A percentile compares a stretch with the other conserved stretches of the same genome.
Evolutionary conservation across 2,329 filamentous ascomycete genomes (phyloP).

Genomic region (Spiromastix sp.): DNA sequence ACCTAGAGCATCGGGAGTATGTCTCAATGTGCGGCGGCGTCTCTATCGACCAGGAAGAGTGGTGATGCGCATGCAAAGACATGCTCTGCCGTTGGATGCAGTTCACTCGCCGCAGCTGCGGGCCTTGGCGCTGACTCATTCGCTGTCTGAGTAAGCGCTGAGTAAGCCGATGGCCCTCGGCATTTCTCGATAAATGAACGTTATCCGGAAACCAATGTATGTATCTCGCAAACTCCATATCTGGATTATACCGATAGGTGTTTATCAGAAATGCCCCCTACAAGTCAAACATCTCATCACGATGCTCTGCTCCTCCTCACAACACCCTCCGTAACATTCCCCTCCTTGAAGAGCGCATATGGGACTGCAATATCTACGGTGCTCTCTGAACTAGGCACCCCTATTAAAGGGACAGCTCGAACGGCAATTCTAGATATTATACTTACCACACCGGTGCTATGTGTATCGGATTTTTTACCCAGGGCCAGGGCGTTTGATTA

Average conservation of each 20-base stretch:
- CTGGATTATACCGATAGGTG: no score
- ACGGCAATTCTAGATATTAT: slow-evolving; percentile 46
- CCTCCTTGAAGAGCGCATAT: slow-evolving; percentile 50
- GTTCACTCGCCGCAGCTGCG: no score
- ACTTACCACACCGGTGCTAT: slow-evolving; percentile 53
- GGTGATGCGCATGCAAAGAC: slow-evolving; percentile 14
- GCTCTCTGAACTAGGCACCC: slow-evolving; percentile 39
- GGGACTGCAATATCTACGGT: slow-evolving; percentile 46
- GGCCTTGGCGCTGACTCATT: no score
- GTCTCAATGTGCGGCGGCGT: slow-evolving; percentile 15
- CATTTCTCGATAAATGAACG: no score
- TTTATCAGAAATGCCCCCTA: no score
- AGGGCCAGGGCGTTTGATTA: slow-evolving; percentile 52
- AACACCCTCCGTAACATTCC: slow-evolving; percentile 46
- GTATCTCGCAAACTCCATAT: no score
- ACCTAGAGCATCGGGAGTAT: slow-evolving; percentile 21
- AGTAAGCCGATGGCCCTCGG: no score
- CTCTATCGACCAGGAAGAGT: slow-evolving; percentile 9
- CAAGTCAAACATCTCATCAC: slow-evolving; percentile 1
- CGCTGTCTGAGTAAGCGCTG: no score
- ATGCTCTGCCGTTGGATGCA: slow-evolving; percentile 9
- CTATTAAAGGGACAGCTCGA: slow-evolving; percentile 20
- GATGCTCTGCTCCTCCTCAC: slow-evolving; percentile 47
- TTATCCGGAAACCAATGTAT: no score
- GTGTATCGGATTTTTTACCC: slow-evolving; percentile 39